phyloP scores from a whole-genome alignment of 495 filamentous ascomycete genomes.

The Aspergillus taichungensis region DNA sequence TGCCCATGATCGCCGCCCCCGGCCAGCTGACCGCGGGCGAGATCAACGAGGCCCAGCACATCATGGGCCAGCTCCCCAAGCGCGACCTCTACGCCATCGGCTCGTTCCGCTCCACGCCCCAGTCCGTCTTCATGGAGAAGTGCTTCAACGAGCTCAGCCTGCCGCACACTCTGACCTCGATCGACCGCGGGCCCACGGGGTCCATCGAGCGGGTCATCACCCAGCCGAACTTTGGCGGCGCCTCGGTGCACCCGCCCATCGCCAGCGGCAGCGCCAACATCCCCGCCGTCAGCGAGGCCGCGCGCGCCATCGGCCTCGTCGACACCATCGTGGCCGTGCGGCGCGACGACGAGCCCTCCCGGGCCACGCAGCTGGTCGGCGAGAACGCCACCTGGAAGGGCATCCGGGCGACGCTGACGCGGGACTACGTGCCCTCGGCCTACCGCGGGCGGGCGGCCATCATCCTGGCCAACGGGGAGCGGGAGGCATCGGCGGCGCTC shows the following conservation, averaged over 20 bases:
- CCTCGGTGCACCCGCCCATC: constrained; percentile 65
- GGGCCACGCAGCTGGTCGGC: constrained; percentile 47
- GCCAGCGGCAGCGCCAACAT: constrained; percentile 43
- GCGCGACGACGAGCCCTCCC: constrained; percentile 12
- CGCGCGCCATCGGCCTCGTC: constrained; percentile 63
- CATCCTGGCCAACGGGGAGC: constrained; percentile 55
- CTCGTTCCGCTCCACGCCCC: constrained; percentile 58
- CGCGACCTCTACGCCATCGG: constrained; percentile 73
- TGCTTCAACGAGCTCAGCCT: constrained; percentile 81
- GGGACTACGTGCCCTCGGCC: constrained; percentile 73
- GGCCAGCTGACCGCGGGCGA: constrained; percentile 76
- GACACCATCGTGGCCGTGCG: constrained; percentile 59
- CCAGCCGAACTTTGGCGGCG: constrained; percentile 67
- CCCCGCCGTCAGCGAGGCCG: constrained; percentile 59
- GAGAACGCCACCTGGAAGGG: constrained; percentile 81
- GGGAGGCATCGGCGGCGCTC: constrained; percentile 65
- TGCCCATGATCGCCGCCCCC: constrained; percentile 77
- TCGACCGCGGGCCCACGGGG: constrained; percentile 58
- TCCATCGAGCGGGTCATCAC: constrained; percentile 57
- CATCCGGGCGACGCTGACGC: constrained; percentile 67
- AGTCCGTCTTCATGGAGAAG: constrained; percentile 79
- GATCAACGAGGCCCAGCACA: constrained; percentile 68
- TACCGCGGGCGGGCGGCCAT: constrained; percentile 68
- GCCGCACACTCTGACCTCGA: constrained; percentile 69
- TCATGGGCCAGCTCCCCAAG: constrained; percentile 72